Conservation (phyloP, 169 alveolate genomes). For the Plasmodium inui region DNA sequence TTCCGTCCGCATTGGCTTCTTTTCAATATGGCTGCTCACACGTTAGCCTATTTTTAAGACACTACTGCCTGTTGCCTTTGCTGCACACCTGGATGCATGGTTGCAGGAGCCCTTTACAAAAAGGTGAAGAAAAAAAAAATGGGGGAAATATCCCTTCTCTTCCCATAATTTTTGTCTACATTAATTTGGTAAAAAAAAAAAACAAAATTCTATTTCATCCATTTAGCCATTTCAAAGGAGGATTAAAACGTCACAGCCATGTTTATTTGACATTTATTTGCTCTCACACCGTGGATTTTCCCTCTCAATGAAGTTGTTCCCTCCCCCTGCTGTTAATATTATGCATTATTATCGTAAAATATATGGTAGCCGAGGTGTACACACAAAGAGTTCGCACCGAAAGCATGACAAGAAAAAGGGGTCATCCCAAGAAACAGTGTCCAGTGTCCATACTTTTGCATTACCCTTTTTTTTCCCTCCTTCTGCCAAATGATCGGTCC, state of each 20-base stretch:
- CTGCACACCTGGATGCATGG: constrained; percentile 40
- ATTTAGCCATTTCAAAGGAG: neutral
- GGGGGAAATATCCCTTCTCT: neutral
- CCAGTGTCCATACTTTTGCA: neutral
- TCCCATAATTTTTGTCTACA: neutral
- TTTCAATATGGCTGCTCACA: neutral
- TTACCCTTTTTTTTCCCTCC: neutral
- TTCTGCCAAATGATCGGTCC: neutral
- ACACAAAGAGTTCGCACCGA: neutral
- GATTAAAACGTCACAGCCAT: neutral
- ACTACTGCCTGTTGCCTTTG: neutral
- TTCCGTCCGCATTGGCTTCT: constrained; percentile 1
- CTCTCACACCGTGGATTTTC: neutral
- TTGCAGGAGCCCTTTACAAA: neutral
- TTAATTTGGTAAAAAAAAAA: neutral
- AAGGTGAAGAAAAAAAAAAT: neutral
- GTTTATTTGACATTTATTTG: neutral
- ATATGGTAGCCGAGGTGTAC: neutral
- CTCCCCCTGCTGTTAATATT: neutral
- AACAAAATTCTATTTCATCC: neutral
- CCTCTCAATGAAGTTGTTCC: neutral
- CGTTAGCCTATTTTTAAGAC: constrained; percentile 17
- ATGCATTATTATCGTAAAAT: neutral
- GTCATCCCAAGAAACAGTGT: neutral
- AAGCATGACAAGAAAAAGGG: neutral